These are phyloP conservation scores for Saturnispora sanitii DNA, from an alignment of 805 yeast genomes.

Conservation along the genomic window DNA sequence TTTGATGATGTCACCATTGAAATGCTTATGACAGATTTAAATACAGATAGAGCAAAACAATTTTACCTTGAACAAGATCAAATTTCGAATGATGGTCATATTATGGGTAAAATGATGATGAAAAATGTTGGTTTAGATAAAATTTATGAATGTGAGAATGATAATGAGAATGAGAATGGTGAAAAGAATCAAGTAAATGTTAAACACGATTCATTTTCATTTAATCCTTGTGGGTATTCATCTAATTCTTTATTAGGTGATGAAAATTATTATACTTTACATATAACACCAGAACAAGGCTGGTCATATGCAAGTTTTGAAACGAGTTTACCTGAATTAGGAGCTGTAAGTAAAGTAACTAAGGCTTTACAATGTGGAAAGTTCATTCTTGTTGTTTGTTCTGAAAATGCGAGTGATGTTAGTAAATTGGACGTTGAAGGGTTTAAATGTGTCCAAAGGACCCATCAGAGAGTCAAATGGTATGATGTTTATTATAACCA, in stretches of 20 bases:
- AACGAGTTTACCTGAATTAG: slow-evolving; percentile 39
- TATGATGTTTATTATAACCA: slow-evolving; percentile 10
- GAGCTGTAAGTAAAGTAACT: slow-evolving; percentile 42
- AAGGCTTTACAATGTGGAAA: slow-evolving; percentile 62
- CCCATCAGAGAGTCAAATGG: not conserved
- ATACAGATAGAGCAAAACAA: slow-evolving; percentile 26
- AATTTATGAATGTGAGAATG: slow-evolving; percentile 23
- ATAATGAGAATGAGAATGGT: no score
- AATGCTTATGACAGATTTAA: slow-evolving; percentile 80
- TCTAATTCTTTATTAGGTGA: slow-evolving; percentile 68
- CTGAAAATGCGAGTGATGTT: slow-evolving; percentile 9
- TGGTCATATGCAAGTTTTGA: slow-evolving; percentile 97
- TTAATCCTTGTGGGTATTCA: slow-evolving; percentile 91
- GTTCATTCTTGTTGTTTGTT: slow-evolving; percentile 32
- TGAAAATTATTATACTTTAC: slow-evolving; percentile 64
- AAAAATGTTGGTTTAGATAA: slow-evolving; percentile 49
- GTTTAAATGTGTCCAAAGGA: not conserved
- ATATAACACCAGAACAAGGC: slow-evolving; percentile 87
- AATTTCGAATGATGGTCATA: slow-evolving; percentile 45
- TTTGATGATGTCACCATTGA: slow-evolving; percentile 59
- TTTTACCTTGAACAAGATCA: not conserved
- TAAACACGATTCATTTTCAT: slow-evolving; percentile 79
- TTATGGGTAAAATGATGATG: slow-evolving; percentile 63
- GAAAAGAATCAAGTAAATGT: no score
- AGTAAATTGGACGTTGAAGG: not conserved